Conservation (phyloP, 2,329 filamentous ascomycete species). For the Botryotinia convoluta region DNA sequence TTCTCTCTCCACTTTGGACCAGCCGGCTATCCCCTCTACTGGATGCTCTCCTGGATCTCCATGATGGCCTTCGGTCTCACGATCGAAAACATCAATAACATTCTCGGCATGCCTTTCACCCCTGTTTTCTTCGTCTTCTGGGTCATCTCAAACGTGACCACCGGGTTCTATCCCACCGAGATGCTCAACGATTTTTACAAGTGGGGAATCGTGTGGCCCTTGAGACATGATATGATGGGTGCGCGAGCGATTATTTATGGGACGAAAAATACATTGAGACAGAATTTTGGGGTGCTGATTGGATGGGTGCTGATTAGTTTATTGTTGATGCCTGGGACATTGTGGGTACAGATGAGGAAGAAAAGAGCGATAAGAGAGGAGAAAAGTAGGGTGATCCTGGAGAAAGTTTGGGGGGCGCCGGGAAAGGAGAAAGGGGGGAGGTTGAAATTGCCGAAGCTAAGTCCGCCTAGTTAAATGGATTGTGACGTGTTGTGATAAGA, state of each 20-base stretch:
- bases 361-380: constrained; percentile 17
- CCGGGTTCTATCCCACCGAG: constrained; percentile 27
- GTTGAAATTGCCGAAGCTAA: constrained; percentile 13
- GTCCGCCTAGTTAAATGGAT: background rate
- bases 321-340: constrained; percentile 24
- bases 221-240: constrained; percentile 26
- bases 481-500: background rate
- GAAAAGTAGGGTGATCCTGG: constrained; percentile 23
- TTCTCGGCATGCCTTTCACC: constrained; percentile 26
- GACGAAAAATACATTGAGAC: constrained; percentile 25
- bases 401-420: constrained; percentile 23
- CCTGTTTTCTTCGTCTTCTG: constrained; percentile 29
- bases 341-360: constrained; percentile 27
- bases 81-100: constrained; percentile 27
- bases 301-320: constrained; percentile 24
- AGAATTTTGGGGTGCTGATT: constrained; percentile 26
- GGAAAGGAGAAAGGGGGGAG: constrained; percentile 14
- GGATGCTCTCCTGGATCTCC: constrained; percentile 27
- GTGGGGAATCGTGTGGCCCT: constrained; percentile 26
- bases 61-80: constrained; percentile 29
- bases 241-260: constrained; percentile 25
- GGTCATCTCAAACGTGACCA: constrained; percentile 28
- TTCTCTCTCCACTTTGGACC: constrained; percentile 25
- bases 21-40: constrained; percentile 27
- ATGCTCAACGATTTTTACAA: constrained; percentile 26